Evolutionary conservation across 495 filamentous ascomycete genomes (phyloP).

Genomic region (Podospora sp.): DNA sequence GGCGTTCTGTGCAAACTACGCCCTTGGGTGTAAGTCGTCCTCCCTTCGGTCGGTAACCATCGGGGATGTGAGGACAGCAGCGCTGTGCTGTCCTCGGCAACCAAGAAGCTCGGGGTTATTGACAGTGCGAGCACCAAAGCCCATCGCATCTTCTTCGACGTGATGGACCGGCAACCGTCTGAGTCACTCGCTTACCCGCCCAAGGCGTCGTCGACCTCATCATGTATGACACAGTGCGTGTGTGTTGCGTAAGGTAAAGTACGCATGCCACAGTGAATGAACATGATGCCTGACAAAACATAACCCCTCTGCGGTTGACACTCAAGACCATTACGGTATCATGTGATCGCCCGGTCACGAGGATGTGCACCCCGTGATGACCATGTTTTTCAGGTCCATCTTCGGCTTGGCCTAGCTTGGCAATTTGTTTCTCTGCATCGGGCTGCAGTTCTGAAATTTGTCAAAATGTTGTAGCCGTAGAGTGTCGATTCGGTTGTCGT

Average conservation of each 20-base stretch:
- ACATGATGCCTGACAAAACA: neutral
- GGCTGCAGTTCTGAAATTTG: neutral
- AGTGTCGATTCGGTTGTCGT: neutral
- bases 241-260: slow-evolving; percentile 8
- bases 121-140: neutral
- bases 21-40: neutral
- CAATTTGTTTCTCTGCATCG: neutral
- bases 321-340: neutral
- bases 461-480: neutral
- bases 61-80: neutral
- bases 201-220: neutral
- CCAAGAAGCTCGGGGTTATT: neutral
- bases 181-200: slow-evolving; percentile 1
- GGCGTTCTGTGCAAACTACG: neutral
- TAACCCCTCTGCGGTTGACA: neutral
- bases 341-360: slow-evolving; percentile 8
- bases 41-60: neutral
- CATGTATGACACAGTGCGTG: slow-evolving; percentile 9
- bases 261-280: neutral
- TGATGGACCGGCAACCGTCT: neutral
- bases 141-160: neutral
- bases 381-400: neutral
- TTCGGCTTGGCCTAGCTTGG: neutral
- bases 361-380: slow-evolving; percentile 1
- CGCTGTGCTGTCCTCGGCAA: neutral